phyloP scores from a whole-genome alignment of 495 filamentous ascomycete species.

The Thermochaetoides thermophila region DNA sequence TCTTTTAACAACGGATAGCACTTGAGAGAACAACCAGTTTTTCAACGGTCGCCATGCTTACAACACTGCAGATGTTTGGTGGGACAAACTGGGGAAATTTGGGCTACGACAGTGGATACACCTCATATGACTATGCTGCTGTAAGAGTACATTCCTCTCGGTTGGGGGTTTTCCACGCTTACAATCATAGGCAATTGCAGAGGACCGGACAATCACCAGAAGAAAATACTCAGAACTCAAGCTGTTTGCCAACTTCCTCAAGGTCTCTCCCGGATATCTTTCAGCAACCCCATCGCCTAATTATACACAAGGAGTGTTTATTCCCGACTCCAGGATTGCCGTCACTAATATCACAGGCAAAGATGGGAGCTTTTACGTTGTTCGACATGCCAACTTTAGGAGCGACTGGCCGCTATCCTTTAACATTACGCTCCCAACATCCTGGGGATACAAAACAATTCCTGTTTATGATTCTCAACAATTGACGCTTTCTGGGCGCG shows the following conservation, averaged over 20 bases:
- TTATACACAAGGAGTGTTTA: constrained; percentile 16
- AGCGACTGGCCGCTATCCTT: constrained; percentile 22
- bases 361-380: constrained; percentile 38
- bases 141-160: constrained; percentile 6
- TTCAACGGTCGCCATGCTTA: no score
- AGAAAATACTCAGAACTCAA: constrained; percentile 75
- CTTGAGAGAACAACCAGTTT: constrained; percentile 6
- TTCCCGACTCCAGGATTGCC: constrained; percentile 38
- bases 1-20: neutral
- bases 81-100: constrained; percentile 83
- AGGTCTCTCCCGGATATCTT: constrained; percentile 52
- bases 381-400: constrained; percentile 46
- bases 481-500: constrained; percentile 56
- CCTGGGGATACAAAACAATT: constrained; percentile 42
- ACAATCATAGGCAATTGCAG: constrained; percentile 46
- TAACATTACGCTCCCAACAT: constrained; percentile 45
- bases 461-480: constrained; percentile 46
- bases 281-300: constrained; percentile 32
- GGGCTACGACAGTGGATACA: constrained; percentile 57
- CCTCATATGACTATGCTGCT: constrained; percentile 60
- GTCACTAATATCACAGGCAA: constrained; percentile 42
- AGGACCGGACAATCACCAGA: constrained; percentile 44
- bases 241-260: constrained; percentile 56
- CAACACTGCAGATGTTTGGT: constrained; percentile 37
- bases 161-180: neutral